Evolutionary conservation across 768 basidiomycete species (phyloP).

Genomic region (Tephrocybe sp.): DNA sequence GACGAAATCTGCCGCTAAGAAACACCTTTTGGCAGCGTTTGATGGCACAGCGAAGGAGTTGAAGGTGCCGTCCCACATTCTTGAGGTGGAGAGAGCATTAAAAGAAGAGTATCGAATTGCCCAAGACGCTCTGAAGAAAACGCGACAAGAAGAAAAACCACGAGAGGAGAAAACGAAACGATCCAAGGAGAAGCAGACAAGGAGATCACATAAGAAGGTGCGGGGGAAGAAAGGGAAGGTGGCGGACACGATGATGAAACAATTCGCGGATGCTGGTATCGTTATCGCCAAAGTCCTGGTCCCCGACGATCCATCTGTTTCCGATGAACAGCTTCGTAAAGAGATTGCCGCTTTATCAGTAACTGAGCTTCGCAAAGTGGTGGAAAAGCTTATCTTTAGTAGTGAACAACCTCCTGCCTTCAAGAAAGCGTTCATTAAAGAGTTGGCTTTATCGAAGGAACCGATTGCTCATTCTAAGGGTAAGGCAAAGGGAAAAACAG

Average conservation of each 20-base stretch:
- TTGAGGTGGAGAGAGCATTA: constrained; percentile 20
- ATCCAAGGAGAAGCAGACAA: not conserved
- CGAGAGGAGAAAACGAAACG: not conserved
- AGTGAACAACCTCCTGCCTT: constrained; percentile 1
- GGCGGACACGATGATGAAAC: constrained; percentile 13
- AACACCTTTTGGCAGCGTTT: constrained; percentile 23
- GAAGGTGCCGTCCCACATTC: constrained; percentile 19
- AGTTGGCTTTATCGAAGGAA: constrained; percentile 2
- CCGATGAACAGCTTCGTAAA: constrained; percentile 5
- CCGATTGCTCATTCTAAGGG: not conserved
- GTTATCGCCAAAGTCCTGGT: not conserved
- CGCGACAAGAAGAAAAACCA: constrained; percentile 11
- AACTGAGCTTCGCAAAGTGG: constrained; percentile 6
- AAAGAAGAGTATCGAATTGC: constrained; percentile 20
- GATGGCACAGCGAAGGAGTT: constrained; percentile 14
- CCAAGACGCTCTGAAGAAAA: constrained; percentile 16
- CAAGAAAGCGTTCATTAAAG: constrained; percentile 5
- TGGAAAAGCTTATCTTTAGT: constrained; percentile 11
- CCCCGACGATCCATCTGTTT: not conserved
- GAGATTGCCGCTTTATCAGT: constrained; percentile 7
- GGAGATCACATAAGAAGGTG: not conserved
- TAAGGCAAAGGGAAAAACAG: not conserved
- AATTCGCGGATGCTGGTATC: constrained; percentile 10
- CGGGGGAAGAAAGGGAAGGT: constrained; percentile 8
- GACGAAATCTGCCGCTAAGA: constrained; percentile 24